These are phyloP conservation scores for Solanum peruvianum DNA, from an alignment of 257 asterid genomes.

Conservation along the genomic window DNA sequence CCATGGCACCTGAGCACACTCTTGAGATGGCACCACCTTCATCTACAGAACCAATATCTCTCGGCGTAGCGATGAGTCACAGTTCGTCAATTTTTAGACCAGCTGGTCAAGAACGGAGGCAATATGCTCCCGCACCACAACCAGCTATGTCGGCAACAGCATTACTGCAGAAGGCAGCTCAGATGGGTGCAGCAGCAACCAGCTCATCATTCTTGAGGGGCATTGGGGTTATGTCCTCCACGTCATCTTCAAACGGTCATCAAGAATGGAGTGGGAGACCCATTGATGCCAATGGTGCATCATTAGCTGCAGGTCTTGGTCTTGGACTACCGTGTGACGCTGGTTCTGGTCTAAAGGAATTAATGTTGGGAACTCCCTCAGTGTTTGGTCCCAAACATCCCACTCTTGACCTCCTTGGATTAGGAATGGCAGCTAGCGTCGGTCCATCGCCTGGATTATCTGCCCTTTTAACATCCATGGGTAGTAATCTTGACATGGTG, in stretches of 20 bases:
- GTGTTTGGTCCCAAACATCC: constrained; percentile 69
- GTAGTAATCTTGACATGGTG: constrained; percentile 38
- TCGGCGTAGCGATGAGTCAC: constrained; percentile 50
- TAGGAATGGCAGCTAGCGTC: constrained; percentile 75
- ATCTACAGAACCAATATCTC: constrained; percentile 48
- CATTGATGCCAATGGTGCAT: constrained; percentile 28
- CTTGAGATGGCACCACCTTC: constrained; percentile 23
- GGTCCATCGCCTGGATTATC: constrained; percentile 50
- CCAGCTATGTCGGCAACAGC: constrained; percentile 89
- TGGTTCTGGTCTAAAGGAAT: constrained; percentile 61
- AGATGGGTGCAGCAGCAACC: constrained; percentile 57
- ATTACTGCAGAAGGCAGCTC: constrained; percentile 80
- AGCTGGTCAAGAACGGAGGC: constrained; percentile 57
- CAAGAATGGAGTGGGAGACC: constrained; percentile 36
- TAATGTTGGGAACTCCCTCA: constrained; percentile 79
- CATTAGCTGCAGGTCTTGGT: constrained; percentile 45
- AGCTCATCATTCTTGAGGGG: constrained; percentile 58
- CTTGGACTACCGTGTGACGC: constrained; percentile 54
- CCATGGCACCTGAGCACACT: constrained; percentile 19
- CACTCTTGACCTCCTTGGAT: constrained; percentile 80
- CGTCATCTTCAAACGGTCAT: constrained; percentile 19
- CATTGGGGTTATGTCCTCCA: constrained; percentile 38
- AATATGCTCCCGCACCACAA: constrained; percentile 40
- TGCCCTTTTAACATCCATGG: constrained; percentile 58
- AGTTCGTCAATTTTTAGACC: constrained; percentile 41